Conservation (phyloP, 2,329 filamentous ascomycete species). For the Thermoascus crustaceus region DNA sequence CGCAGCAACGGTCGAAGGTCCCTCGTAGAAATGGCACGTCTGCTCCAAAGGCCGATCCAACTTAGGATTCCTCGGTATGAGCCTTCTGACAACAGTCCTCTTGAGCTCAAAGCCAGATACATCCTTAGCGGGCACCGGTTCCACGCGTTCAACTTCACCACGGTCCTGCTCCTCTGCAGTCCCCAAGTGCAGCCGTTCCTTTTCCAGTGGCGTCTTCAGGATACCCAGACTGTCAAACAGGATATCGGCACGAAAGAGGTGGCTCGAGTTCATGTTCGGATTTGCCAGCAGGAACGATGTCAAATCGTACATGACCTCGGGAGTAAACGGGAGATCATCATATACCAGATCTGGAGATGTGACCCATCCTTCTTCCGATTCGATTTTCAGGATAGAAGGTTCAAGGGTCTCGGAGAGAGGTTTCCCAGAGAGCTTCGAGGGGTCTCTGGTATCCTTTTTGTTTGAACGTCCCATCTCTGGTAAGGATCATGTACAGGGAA, state of each 20-base stretch:
- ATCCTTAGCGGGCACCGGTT: conserved; percentile 14
- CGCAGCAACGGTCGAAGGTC: conserved; percentile 2
- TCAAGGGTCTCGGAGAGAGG: conserved; percentile 21
- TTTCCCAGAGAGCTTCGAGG: conserved; percentile 17
- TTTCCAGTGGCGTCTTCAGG: conserved; percentile 24
- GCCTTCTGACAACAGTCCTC: conserved; percentile 62
- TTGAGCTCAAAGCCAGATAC: conserved; percentile 36
- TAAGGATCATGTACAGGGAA: too few species aligned
- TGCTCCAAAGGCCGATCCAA: conserved; percentile 70
- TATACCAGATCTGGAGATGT: conserved; percentile 25
- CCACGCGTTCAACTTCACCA: conserved; percentile 6
- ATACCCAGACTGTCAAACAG: conserved; percentile 45
- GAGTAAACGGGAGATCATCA: conserved; percentile 17
- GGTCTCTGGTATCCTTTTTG: conserved; percentile 15
- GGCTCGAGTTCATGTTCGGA: conserved; percentile 51
- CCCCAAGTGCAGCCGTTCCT: conserved; percentile 21
- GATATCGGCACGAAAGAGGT: conserved; percentile 55
- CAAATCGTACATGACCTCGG: conserved; percentile 38
- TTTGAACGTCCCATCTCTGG: not conserved
- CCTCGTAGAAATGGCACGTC: conserved; percentile 64
- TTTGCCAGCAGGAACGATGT: conserved; percentile 43
- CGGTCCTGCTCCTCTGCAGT: conserved; percentile 2
- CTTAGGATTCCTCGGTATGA: conserved; percentile 74
- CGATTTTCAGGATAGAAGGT: conserved; percentile 15
- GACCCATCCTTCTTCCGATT: conserved; percentile 21